Evolutionary conservation across 306 rosid genomes (phyloP).

Genomic region (Dryas octopetala): DNA sequence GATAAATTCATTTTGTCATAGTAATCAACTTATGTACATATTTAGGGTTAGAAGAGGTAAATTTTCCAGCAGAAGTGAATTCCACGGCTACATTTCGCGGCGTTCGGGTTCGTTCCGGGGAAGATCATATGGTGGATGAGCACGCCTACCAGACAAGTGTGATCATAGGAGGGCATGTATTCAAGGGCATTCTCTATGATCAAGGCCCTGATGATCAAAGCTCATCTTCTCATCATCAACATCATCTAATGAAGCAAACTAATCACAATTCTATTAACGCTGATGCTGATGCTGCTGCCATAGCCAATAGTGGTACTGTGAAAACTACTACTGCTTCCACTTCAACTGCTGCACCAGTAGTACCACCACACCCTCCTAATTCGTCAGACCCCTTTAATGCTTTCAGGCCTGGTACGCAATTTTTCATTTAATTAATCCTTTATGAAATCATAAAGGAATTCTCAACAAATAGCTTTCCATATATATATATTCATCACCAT

Average conservation of each 20-base stretch:
- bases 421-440: constrained; percentile 28
- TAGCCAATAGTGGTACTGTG: too few relatives aligned
- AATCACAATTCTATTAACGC: constrained; percentile 16
- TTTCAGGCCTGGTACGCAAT: constrained; percentile 50
- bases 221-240: constrained; percentile 19
- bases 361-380: constrained; percentile 25
- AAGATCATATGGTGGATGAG: constrained; percentile 36
- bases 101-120: constrained; percentile 50
- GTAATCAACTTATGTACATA: neutral
- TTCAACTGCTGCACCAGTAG: constrained; percentile 12
- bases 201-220: constrained; percentile 55
- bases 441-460: neutral
- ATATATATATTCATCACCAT: neutral
- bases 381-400: constrained; percentile 28
- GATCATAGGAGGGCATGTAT: constrained; percentile 60
- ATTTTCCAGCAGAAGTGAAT: constrained; percentile 48
- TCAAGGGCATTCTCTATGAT: constrained; percentile 63
- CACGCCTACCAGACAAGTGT: constrained; percentile 61
- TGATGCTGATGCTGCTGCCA: constrained; percentile 2
- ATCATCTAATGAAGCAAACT: neutral
- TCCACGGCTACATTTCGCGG: constrained; percentile 44
- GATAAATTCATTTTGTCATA: neutral
- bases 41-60: constrained; percentile 39
- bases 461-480: neutral
- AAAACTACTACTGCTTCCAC: constrained; percentile 20